phyloP scores from a whole-genome alignment of 495 filamentous ascomycete species.

The Astrocystis sublimbata region DNA sequence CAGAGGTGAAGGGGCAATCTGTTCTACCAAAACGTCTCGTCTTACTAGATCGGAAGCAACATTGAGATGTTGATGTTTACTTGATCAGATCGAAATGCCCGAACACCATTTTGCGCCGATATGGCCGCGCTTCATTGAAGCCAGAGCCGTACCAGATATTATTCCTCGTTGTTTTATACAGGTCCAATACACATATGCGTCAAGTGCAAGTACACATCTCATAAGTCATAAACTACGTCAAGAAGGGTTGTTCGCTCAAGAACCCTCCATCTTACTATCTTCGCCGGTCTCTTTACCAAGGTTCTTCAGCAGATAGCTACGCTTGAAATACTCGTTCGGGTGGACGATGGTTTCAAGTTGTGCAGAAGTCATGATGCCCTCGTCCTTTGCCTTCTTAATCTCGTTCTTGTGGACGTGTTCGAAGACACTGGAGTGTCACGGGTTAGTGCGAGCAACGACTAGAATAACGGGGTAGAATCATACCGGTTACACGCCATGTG shows the following conservation, averaged over 20 bases:
- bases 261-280: slow-evolving; percentile 55
- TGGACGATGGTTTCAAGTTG: slow-evolving; percentile 95
- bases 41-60: too few species aligned
- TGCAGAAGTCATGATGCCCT: slow-evolving; percentile 70
- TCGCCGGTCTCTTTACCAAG: slow-evolving; percentile 46
- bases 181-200: neutral
- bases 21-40: too few species aligned
- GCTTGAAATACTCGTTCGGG: slow-evolving; percentile 96
- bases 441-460: neutral
- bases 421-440: slow-evolving; percentile 62
- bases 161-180: neutral
- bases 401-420: slow-evolving; percentile 84
- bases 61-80: neutral
- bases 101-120: neutral
- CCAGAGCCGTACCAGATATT: neutral
- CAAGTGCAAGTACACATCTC: neutral
- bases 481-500: slow-evolving; percentile 94
- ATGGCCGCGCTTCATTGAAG: neutral
- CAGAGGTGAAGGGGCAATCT: too few species aligned
- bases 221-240: neutral
- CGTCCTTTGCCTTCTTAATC: slow-evolving; percentile 84
- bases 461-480: slow-evolving; percentile 13
- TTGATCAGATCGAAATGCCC: neutral
- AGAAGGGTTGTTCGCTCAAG: neutral
- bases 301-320: slow-evolving; percentile 85